Conservation (phyloP, 2,329 filamentous ascomycete species). For the Berkeleyomyces basicola region DNA sequence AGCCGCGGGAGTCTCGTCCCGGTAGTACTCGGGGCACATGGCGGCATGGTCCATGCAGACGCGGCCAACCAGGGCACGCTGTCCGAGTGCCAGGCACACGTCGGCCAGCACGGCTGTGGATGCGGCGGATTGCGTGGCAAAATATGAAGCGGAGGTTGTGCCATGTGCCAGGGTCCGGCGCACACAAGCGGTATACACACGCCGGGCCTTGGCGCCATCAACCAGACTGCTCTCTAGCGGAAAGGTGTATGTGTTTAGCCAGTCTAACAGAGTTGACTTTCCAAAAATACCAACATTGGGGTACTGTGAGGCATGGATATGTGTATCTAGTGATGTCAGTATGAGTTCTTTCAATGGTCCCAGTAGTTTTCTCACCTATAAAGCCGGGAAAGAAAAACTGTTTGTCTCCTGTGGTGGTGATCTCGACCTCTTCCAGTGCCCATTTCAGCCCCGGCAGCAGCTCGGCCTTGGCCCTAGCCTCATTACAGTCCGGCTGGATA, state of each 20-base stretch:
- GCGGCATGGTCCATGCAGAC: conserved; percentile 76
- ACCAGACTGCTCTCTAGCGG: conserved; percentile 69
- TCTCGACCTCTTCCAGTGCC: conserved; percentile 23
- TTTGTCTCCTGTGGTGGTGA: conserved; percentile 25
- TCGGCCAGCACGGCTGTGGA: conserved; percentile 84
- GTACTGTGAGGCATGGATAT: conserved; percentile 90
- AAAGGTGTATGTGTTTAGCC: conserved; percentile 90
- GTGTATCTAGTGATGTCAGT: conserved; percentile 50
- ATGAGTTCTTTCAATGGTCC: not conserved
- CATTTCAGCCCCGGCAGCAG: conserved; percentile 30
- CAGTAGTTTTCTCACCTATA: conserved; percentile 35
- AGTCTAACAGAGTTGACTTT: conserved; percentile 79
- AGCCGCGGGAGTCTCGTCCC: conserved; percentile 48
- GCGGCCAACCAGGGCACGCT: conserved; percentile 78
- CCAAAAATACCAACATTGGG: conserved; percentile 90
- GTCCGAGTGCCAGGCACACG: conserved; percentile 62
- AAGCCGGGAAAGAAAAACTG: conserved; percentile 78
- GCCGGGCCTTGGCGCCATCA: conserved; percentile 42
- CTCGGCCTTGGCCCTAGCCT: conserved; percentile 19
- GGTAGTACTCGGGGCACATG: conserved; percentile 60
- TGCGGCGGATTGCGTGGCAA: conserved; percentile 70
- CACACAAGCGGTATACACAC: conserved; percentile 64
- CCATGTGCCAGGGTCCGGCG: conserved; percentile 70
- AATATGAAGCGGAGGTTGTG: conserved; percentile 91
- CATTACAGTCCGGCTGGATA: conserved; percentile 24